Evolutionary conservation across 768 basidiomycete genomes (phyloP), one percentile per base, ranked within the genome.

Genomic region (Rhizopogon sp.): DNA sequence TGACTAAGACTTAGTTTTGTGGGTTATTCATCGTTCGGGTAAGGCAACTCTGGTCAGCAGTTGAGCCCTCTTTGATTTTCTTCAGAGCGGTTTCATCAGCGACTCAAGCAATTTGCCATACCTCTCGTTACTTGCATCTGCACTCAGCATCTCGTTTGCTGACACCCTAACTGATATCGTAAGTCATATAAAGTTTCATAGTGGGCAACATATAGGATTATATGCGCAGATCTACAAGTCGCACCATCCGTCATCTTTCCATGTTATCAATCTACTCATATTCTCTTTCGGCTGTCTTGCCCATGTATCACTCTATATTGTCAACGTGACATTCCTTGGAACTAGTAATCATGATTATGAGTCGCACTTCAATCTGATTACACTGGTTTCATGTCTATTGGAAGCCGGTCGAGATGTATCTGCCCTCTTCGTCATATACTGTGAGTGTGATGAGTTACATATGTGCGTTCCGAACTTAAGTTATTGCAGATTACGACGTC

Each of bases 11-110:
- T 63, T 16, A 61, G 35, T 9, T 49, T 29, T 62, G 66, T 57
- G 74, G 75, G 13, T 59, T 69, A 29, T 64, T 67, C 50, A 66
- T 74, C 33, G 47, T 62, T 6, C 63, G 64, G 51, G 68, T 68
- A 50, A 55, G 62, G 17, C 50, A 35, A 50, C 43, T 25, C 47
- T 33, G 43, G 25, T 5, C 51, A 35, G 43, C 10, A 29, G 31
- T 35, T 28, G 20, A 51, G 8, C 53, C 8, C 43, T 55, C 35
- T 55, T 20, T 44, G 17, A 46, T 33, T 25, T 49, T n/a, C 14
- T 39, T 51, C 50, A 56, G 37, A 59, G 50, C 22, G 28, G 63
- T 14, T 45, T 72, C 44, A 55, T 62, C 25, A 47, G 60, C 20
- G 40, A 10, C 43, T 50, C 53, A 8, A 47, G 29, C 3, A 45